Evolutionary conservation across 2,329 filamentous ascomycete species (phyloP).

Genomic region (Dryadomyces quercus-mongolicae): DNA sequence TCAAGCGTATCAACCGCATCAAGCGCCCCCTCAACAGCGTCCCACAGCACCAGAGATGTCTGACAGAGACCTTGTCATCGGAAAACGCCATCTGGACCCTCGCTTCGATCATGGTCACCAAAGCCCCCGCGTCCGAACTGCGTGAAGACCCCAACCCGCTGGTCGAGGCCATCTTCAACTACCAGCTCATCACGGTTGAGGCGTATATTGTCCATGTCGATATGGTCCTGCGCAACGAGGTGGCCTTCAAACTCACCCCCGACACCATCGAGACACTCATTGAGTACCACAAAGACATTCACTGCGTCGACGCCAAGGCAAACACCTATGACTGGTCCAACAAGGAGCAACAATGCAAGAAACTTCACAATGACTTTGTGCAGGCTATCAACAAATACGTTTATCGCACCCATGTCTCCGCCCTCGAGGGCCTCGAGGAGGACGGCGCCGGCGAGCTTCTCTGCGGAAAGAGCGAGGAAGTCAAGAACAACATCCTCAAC

Average conservation of each 20-base stretch:
- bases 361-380: conserved; percentile 91
- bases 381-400: conserved; percentile 97
- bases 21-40: conserved; percentile 97
- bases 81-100: conserved; percentile 89
- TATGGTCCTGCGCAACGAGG: conserved; percentile 95
- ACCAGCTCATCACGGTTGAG: conserved; percentile 84
- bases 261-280: conserved; percentile 90
- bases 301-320: conserved; percentile 80
- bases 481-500: conserved; percentile 74
- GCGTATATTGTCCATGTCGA: conserved; percentile 98
- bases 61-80: conserved; percentile 87
- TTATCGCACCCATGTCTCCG: conserved; percentile 76
- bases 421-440: conserved; percentile 91
- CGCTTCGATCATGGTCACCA: conserved; percentile 83
- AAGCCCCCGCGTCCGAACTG: conserved; percentile 75
- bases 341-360: conserved; percentile 93
- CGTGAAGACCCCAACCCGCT: conserved; percentile 71
- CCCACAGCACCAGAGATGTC: conserved; percentile 85
- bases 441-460: conserved; percentile 90
- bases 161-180: conserved; percentile 82
- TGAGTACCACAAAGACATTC: conserved; percentile 92
- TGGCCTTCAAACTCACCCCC: conserved; percentile 92
- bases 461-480: conserved; percentile 81
- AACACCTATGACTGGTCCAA: conserved; percentile 91
- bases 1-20: conserved; percentile 93